Evolutionary conservation across 257 asterid species (phyloP), one percentile per base, ranked within the genome.

Genomic region (Gentiana dahurica): DNA sequence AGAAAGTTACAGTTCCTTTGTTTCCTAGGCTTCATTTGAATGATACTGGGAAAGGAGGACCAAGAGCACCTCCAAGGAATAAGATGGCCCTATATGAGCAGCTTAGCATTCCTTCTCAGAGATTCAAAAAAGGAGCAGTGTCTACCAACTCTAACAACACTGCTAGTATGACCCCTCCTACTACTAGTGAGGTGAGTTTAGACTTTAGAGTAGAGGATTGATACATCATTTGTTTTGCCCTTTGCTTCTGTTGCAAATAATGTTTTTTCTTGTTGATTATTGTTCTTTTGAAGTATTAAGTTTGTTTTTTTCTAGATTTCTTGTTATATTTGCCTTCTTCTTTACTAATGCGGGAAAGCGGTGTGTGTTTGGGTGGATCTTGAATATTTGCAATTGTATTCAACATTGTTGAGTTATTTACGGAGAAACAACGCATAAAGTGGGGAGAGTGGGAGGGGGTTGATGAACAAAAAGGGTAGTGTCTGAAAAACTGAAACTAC

Each of bases 71-170:
- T 59, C 98, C 98, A 49, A 87, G 98, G 68, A 91, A 91, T 66
- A 91, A 87, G 89, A 91, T 91, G 98, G 98, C 98, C 52, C 80
- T 91, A 5, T 91, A 87, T 50, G 98, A 91, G 70, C 98, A 91
- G 72, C 84, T 91, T 15, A 82, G 95, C 64, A 85, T 91, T 61
- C 96, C 96, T 67, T 87, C 92, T 36, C 96, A 81, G 66, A 78
- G 85, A 66, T 81, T 71, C 62, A 73, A 47, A 48, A 65, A 68
- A 48, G 63, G 58, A 0, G 59, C 43, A 54, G 54, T 68, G 65
- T 71, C 80, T 34, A 9, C n/a, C 49, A 66, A 61, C 51, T 62
- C 65, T 5, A 73, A 37, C 49, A 67, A 52, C 53, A 39, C 70
- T 33, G 65, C 78, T 13, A 65, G 57, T 76, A 62, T 44, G 66